Conservation (phyloP, 495 filamentous ascomycete genomes). For the Penicillium cosmopolitanum region DNA sequence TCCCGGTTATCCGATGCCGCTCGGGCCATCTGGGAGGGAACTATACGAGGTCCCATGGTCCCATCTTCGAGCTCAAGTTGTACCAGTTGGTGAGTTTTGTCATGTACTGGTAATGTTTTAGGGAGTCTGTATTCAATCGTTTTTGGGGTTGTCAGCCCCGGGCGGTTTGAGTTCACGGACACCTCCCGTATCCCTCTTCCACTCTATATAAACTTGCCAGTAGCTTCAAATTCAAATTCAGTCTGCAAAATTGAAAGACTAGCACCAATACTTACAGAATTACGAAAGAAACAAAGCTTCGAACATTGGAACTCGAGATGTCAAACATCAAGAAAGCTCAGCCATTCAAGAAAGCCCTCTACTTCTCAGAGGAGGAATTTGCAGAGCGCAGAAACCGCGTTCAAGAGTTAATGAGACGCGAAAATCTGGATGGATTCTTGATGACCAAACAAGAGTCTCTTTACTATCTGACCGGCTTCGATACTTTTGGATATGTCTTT, state of each 20-base stretch:
- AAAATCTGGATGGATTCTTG: constrained; percentile 30
- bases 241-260: too few species aligned
- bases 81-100: too few species aligned
- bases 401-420: constrained; percentile 25
- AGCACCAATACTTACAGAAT: too few species aligned
- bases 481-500: constrained; percentile 34
- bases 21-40: not conserved
- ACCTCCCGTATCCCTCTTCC: not conserved
- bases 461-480: constrained; percentile 31
- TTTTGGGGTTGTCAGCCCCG: too few species aligned
- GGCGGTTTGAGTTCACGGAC: not conserved
- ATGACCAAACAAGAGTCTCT: constrained; percentile 33
- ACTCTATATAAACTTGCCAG: not conserved
- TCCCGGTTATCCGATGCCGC: not conserved
- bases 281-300: too few species aligned
- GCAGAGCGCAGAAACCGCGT: constrained; percentile 16
- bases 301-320: not conserved
- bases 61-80: not conserved
- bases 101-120: not conserved
- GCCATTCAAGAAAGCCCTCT: constrained; percentile 27
- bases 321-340: constrained; percentile 19
- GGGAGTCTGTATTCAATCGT: not conserved
- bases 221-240: too few species aligned
- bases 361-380: constrained; percentile 25
- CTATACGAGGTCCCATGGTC: constrained; percentile 9